phyloP scores from a whole-genome alignment of 164 flowering plant genomes.

The grape (Vitis vinifera) region ASM3070453v1 NC_081815.1:3233001-3233500 shows the following conservation, averaged over 20 bases:
- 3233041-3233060: no score
- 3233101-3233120: not conserved
- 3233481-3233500: conserved; percentile 72
- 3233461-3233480: conserved; percentile 73
- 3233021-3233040: no score
- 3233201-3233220: not conserved
- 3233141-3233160: not conserved
- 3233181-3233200: no score
- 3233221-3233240: not conserved
- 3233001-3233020: no score
- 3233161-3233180: not conserved
- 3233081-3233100: no score
- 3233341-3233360: not conserved
- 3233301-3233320: not conserved
- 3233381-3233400: conserved; percentile 72
- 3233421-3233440: conserved; percentile 82
- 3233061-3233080: no score
- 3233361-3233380: conserved; percentile 54
- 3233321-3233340: not conserved
- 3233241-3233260: not conserved
- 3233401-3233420: conserved; percentile 77
- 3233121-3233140: not conserved
- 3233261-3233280: not conserved
- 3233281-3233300: not conserved
- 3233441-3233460: conserved; percentile 77